Evolutionary conservation across 805 yeast genomes (phyloP).

Genomic region (Ogataea nitratoaversa): DNA sequence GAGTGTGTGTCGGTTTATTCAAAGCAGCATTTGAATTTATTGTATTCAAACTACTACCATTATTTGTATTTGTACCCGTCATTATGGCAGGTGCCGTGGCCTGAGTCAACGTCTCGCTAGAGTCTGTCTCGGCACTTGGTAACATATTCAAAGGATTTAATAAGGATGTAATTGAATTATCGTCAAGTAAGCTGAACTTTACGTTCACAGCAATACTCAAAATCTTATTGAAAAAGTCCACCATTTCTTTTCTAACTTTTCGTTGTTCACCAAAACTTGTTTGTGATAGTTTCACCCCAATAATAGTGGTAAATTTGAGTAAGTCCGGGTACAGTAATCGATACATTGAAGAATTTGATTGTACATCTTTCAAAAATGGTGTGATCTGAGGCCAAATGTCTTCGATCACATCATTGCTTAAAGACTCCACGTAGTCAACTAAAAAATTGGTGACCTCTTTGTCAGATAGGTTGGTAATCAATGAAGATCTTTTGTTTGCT

Average conservation of each 20-base stretch:
- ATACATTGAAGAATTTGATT: slow-evolving; percentile 43
- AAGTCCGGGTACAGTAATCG: slow-evolving; percentile 47
- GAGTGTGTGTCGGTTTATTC: background rate
- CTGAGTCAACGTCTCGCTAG: slow-evolving; percentile 3
- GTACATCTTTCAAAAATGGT: slow-evolving; percentile 56
- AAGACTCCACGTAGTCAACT: slow-evolving; percentile 53
- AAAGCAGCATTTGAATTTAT: slow-evolving; percentile 1
- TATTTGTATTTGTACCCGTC: background rate
- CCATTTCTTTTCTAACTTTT: slow-evolving; percentile 51
- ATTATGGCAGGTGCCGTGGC: background rate
- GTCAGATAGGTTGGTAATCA: slow-evolving; percentile 44
- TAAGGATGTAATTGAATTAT: slow-evolving; percentile 13
- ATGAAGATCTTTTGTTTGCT: slow-evolving; percentile 37
- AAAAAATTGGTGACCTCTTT: slow-evolving; percentile 48
- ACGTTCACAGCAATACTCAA: slow-evolving; percentile 21
- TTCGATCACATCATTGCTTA: slow-evolving; percentile 73
- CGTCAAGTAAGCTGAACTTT: slow-evolving; percentile 18
- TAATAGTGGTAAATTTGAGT: slow-evolving; percentile 45
- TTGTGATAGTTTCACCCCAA: slow-evolving; percentile 53
- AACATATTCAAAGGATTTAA: slow-evolving; percentile 22
- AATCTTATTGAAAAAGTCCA: slow-evolving; percentile 24
- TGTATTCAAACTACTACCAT: background rate
- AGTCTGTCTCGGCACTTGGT: slow-evolving; percentile 14
- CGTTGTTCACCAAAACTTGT: slow-evolving; percentile 61
- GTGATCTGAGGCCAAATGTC: slow-evolving; percentile 68